Percentiles rank a stretch among this genome's conserved stretches.
These are phyloP conservation scores for Coniochaeta sp. DNA, from an alignment of 2,329 filamentous ascomycete genomes.

Conservation along the genomic window DNA sequence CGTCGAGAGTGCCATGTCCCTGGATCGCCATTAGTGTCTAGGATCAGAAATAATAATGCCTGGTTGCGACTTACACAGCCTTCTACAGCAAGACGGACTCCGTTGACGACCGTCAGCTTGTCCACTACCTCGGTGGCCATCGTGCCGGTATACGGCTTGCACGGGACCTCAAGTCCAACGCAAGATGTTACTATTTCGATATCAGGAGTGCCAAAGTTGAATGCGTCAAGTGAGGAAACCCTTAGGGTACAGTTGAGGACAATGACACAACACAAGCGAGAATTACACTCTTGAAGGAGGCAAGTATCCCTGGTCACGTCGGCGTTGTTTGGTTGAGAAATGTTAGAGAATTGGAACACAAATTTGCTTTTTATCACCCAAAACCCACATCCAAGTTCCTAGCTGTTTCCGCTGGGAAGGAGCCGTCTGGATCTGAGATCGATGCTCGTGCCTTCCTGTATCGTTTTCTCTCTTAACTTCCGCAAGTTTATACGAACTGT, in stretches of 20 bases:
- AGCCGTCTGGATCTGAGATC: too few species aligned
- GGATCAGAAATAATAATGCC: too few species aligned
- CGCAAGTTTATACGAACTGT: too few species aligned
- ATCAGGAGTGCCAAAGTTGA: too few species aligned
- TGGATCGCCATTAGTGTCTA: constrained; percentile 24
- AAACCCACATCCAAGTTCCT: too few species aligned
- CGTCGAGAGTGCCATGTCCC: constrained; percentile 88
- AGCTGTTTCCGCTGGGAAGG: too few species aligned
- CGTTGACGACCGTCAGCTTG: constrained; percentile 28
- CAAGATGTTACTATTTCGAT: too few species aligned
- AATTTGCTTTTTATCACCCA: background rate
- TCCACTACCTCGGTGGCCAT: constrained; percentile 15
- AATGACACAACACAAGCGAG: background rate
- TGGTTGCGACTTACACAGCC: constrained; percentile 61
- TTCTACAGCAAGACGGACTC: constrained; percentile 74
- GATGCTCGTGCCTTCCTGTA: too few species aligned
- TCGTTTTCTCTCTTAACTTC: too few species aligned
- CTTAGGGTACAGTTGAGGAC: background rate
- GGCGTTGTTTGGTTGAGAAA: background rate
- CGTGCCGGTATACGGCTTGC: background rate
- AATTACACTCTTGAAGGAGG: background rate
- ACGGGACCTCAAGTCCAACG: too few species aligned
- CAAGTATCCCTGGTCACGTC: background rate
- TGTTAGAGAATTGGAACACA: background rate
- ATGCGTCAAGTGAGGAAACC: too few species aligned